Base-by-base conservation (phyloP, 176 grass and related monocot genomes). In the Eleusine coracana region DNA sequence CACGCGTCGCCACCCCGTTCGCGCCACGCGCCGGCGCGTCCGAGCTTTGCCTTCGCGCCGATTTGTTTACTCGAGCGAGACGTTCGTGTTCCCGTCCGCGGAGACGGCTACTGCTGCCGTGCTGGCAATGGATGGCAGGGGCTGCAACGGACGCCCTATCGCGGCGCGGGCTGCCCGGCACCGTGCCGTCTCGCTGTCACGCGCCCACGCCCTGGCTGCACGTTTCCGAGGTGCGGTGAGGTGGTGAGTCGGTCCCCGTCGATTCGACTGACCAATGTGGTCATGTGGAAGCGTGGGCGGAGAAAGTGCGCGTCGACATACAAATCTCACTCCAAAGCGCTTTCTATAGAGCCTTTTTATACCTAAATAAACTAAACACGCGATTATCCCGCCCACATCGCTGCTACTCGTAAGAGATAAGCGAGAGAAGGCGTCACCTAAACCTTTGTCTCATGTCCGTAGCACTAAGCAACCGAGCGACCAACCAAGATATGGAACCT, bases 21-120 rank as follows among this genome's bases (percentile, higher is more conserved):
- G 11, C 48, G 69, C 77, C 85, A 87, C 85, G 71, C 79, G 85
- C 46, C 86, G 65, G 0, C 16, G 0, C 42, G 28, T 16, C 65
- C 17, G 54, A 7, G 12, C 44, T 39, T 76, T 82, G 56, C 79
- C 86, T 77, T 82, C 12, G 54, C 23, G 21, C n/a, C n/a, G n/a
- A 39, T 28, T 23, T 17, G 8, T 27, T 4, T 37, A 23, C 21
- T 2, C 28, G n/a, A 34, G 10, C 5, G 46, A 15, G 61, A 39
- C 0, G 66, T 1, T 17, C 40, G 40, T 4, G 74, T 38, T 49
- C 8, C 11, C 21, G 31, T 16, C 73, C 2, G 73, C 73, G 29
- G 70, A 66, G 64, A 66, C 71, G 0, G 28, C 14, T 7, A 5
- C 63, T 31, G 64, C 31, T 3, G 64, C 68, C 3, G 50, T 21